Percentiles rank a stretch among this genome's conserved stretches.
These are phyloP conservation scores for Elongisporangium anandrum DNA, from an alignment of 352 stramenopile genomes.

Conservation along the genomic window DNA sequence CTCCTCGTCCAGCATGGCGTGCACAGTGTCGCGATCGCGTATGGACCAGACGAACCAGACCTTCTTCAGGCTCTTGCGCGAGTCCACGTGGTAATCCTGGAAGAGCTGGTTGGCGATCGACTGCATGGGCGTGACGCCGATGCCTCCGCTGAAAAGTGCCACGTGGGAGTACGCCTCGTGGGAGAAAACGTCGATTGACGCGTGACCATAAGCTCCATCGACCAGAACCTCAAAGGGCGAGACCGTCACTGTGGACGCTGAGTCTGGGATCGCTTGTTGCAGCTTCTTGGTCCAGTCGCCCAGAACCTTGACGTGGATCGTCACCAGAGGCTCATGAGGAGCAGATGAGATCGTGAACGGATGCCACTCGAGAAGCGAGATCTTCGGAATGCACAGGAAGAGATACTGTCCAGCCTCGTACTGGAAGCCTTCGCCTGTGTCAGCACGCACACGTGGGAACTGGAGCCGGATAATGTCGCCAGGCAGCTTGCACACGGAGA, in stretches of 20 bases:
- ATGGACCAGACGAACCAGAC: conserved; percentile 48
- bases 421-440: conserved; percentile 28
- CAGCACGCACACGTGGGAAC: conserved; percentile 35
- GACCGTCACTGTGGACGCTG: too few species aligned
- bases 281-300: conserved; percentile 69
- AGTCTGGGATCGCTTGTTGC: too few species aligned
- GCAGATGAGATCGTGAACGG: conserved; percentile 84
- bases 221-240: conserved; percentile 38
- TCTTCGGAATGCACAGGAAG: conserved; percentile 79
- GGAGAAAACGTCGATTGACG: conserved; percentile 34
- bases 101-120: conserved; percentile 40
- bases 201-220: conserved; percentile 44
- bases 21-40: conserved; percentile 25
- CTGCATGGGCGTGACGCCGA: conserved; percentile 51
- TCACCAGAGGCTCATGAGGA: conserved; percentile 57
- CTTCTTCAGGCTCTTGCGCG: conserved; percentile 3
- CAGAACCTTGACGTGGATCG: conserved; percentile 57
- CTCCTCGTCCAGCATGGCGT: conserved; percentile 16
- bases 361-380: conserved; percentile 81
- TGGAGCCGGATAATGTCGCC: conserved; percentile 38
- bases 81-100: conserved; percentile 18
- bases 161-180: conserved; percentile 42
- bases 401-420: conserved; percentile 61
- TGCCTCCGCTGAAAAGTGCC: conserved; percentile 40
- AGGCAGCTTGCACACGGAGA: conserved; percentile 22